Conservation (phyloP, 768 basidiomycete genomes). For the Lentinula raphanica region DNA sequence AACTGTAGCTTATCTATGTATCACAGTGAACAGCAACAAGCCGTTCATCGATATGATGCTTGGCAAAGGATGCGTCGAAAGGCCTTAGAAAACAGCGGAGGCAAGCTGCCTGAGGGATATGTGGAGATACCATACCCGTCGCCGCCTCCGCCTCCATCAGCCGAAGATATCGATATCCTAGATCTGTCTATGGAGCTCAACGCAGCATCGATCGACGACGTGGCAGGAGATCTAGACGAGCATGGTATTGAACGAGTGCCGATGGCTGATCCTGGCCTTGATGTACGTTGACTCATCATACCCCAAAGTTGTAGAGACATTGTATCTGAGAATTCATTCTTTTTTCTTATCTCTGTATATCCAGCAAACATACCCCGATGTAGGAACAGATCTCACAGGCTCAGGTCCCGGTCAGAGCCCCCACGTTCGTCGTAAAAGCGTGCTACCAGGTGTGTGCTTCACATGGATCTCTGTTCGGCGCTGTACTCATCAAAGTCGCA, state of each 20-base stretch:
- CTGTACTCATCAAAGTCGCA: constrained; percentile 22
- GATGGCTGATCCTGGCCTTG: constrained; percentile 85
- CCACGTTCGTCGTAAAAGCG: constrained; percentile 92
- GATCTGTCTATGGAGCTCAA: constrained; percentile 89
- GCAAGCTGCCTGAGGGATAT: constrained; percentile 68
- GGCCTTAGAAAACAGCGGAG: constrained; percentile 67
- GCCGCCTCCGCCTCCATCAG: constrained; percentile 70
- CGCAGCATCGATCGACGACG: constrained; percentile 74
- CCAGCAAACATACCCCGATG: constrained; percentile 65
- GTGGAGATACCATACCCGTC: constrained; percentile 63
- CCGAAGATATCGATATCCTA: constrained; percentile 82
- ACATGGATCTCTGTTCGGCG: constrained; percentile 12
- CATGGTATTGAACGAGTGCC: constrained; percentile 84
- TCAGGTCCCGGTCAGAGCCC: constrained; percentile 48
- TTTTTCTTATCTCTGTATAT: constrained; percentile 9
- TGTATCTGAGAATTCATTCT: background rate
- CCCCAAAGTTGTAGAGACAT: background rate
- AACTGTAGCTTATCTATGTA: background rate
- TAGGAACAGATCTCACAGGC: constrained; percentile 56
- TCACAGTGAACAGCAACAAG: constrained; percentile 80
- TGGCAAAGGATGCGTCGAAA: constrained; percentile 84
- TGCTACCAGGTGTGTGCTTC: constrained; percentile 69
- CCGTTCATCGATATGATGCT: constrained; percentile 77
- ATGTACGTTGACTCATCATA: constrained; percentile 46
- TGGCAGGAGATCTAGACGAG: constrained; percentile 68